These are phyloP conservation scores for Myriosclerotinia curreyana DNA, from an alignment of 2,329 filamentous ascomycete genomes.

Conservation along the genomic window DNA sequence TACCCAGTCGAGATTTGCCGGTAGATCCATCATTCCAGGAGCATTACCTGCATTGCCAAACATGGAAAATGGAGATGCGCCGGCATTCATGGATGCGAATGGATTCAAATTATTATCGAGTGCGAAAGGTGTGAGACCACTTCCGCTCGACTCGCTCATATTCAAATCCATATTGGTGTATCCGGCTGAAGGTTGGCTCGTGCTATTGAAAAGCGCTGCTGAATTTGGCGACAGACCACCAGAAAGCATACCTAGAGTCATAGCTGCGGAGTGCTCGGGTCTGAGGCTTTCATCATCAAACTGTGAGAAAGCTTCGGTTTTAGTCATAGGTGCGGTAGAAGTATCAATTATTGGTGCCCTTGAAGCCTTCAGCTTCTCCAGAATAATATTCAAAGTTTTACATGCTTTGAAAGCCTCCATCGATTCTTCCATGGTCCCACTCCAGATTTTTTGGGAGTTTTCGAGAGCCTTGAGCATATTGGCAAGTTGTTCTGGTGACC, in stretches of 20 bases:
- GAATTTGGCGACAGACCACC: conserved; percentile 54
- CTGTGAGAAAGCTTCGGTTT: conserved; percentile 34
- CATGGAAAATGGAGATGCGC: conserved; percentile 50
- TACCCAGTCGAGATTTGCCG: conserved; percentile 62
- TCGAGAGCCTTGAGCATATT: conserved; percentile 77
- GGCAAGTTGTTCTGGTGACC: conserved; percentile 58
- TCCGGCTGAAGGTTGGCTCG: conserved; percentile 38
- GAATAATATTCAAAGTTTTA: conserved; percentile 76
- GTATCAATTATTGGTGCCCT: conserved; percentile 28
- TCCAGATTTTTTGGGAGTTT: conserved; percentile 75
- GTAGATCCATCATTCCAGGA: conserved; percentile 51
- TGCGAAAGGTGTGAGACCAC: conserved; percentile 45
- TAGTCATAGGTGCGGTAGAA: conserved; percentile 26
- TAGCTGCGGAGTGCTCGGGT: conserved; percentile 62
- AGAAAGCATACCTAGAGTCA: conserved; percentile 68
- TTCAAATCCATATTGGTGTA: conserved; percentile 36
- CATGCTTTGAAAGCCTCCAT: conserved; percentile 90
- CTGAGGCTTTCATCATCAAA: conserved; percentile 52
- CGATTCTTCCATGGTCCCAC: conserved; percentile 68
- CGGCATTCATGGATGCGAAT: conserved; percentile 30
- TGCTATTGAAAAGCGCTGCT: conserved; percentile 38
- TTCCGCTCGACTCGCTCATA: conserved; percentile 37
- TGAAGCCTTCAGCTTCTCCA: conserved; percentile 68
- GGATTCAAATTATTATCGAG: conserved; percentile 33
- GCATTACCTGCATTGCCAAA: conserved; percentile 46